phyloP scores from a whole-genome alignment of 345 rosid genomes.

The Gossypium bickii region DNA sequence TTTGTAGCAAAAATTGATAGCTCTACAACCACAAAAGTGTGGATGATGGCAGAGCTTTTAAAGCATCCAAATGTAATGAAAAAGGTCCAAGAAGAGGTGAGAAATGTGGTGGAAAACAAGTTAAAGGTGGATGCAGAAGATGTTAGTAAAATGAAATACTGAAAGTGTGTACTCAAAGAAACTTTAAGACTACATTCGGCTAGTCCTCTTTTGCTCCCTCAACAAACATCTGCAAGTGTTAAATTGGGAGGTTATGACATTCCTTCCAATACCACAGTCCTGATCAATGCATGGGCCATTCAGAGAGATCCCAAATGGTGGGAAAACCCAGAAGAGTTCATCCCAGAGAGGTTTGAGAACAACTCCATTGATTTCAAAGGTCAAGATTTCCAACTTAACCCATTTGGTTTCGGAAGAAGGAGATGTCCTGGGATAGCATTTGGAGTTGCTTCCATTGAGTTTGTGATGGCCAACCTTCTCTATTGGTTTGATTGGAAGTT shows the following conservation, averaged over 20 bases:
- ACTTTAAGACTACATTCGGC: not conserved
- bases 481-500: constrained; percentile 27
- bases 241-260: not conserved
- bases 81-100: not conserved
- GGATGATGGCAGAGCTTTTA: not conserved
- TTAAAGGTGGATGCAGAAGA: not conserved
- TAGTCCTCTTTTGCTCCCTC: not conserved
- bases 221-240: not conserved
- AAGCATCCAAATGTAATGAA: not conserved
- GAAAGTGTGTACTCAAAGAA: not conserved
- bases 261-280: not conserved
- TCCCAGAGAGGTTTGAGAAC: not conserved
- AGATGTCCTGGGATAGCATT: not conserved
- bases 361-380: not conserved
- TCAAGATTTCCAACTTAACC: not conserved
- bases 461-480: constrained; percentile 20
- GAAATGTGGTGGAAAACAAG: not conserved
- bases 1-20: not conserved
- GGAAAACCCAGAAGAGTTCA: not conserved
- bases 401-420: not conserved
- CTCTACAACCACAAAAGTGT: not conserved
- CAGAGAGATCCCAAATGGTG: not conserved
- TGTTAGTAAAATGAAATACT: not conserved
- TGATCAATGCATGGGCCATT: not conserved
- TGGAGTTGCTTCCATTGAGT: constrained; percentile 7